Evolutionary conservation across 2,329 filamentous ascomycete species (phyloP), one percentile per base, ranked within the genome.

Genomic region (Cladosporium oxysporum): DNA sequence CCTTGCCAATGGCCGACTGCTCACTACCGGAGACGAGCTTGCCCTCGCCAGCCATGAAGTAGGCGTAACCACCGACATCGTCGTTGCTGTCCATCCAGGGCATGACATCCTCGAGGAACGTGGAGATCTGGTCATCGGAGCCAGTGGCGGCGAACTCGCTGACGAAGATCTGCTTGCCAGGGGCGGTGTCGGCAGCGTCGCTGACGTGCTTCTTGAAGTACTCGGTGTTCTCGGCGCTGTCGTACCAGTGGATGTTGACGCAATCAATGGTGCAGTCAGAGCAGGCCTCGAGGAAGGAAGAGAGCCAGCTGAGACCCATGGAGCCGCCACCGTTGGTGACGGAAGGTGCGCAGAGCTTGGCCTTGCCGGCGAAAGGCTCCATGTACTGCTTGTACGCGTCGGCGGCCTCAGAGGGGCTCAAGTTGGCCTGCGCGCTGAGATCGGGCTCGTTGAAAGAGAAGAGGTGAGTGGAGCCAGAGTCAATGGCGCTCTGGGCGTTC

Each of bases 391-490:
- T 83, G 77, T 87, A 87, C 31, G 77, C 78, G 1, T 75, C 47
- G n/a, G 86, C 87, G 47, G 87, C 87, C 1, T 73, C 75, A 6
- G 71, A 71, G n/a, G 87, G 79, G 28, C 77, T 76, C 75, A 90
- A 67, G 80, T 88, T 85, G 71, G 87, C 80, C 79, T 91, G 88
- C n/a, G 75, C 74, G 14, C 71, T 70, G 68, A 84, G 83, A 76
- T 92, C 90, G 55, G 87, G 87, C 82, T 92, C 89, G 83, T 92
- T 92, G 85, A 90, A 91, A 76, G 83, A 83, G 73, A 91, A 83
- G 64, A 91, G 76, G 71, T 83, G 81, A 68, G 81, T 84, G 69
- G 84, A 79, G 65, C 88, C 89, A 14, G 75, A 75, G 60, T 76
- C 71, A 68, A 90, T 83, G 68, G 86, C 85, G 18, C 76, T 74